Evolutionary conservation across 2,329 filamentous ascomycete species (phyloP).

Genomic region (Xylariales sp.): DNA sequence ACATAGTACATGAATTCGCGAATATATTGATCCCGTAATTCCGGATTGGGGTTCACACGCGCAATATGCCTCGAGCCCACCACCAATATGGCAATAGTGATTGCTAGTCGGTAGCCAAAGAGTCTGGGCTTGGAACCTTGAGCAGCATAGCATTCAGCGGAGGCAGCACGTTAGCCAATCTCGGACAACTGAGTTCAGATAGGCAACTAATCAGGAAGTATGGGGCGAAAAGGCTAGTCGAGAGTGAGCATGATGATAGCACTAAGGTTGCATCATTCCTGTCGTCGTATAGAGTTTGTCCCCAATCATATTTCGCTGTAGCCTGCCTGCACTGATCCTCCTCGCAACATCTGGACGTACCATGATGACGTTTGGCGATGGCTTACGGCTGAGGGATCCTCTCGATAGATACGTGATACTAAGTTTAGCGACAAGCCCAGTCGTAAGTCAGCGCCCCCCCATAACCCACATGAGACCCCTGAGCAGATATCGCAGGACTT

Average conservation of each 20-base stretch:
- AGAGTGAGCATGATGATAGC: background rate
- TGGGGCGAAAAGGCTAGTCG: background rate
- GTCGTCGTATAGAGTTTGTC: too few relatives aligned
- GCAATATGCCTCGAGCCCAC: background rate
- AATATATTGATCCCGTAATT: conserved; percentile 7
- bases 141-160: background rate
- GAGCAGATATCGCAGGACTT: too few relatives aligned
- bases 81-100: background rate
- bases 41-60: too few relatives aligned
- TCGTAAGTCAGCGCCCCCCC: conserved; percentile 3
- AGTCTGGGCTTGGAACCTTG: background rate
- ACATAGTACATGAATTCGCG: conserved; percentile 7
- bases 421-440: conserved; percentile 8
- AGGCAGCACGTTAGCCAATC: background rate
- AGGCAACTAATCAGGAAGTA: background rate
- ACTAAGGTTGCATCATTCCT: background rate
- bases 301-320: too few relatives aligned
- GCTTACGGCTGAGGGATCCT: too few relatives aligned
- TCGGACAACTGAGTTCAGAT: background rate
- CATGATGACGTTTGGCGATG: conserved; percentile 4
- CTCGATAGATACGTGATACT: background rate
- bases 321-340: too few relatives aligned
- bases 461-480: too few relatives aligned
- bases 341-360: too few relatives aligned
- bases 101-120: background rate